These are phyloP conservation scores for Bipolaris gigantea DNA, from an alignment of 2,329 filamentous ascomycete genomes.

Conservation along the genomic window DNA sequence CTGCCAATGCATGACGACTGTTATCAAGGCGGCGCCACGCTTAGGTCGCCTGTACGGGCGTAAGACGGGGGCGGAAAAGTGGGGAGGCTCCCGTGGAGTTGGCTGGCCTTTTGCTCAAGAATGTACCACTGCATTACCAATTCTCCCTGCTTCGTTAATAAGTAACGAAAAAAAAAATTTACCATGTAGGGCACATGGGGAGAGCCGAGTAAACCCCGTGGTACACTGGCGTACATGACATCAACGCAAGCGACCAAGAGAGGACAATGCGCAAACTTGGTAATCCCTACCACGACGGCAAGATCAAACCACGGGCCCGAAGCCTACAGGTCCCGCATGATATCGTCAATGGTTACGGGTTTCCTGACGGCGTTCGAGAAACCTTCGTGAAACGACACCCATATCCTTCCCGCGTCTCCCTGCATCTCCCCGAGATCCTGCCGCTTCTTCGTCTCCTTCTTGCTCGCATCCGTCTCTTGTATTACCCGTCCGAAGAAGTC, in stretches of 20 bases:
- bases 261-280: not conserved
- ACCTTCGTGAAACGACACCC: slow-evolving; percentile 89
- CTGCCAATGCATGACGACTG: not conserved
- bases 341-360: slow-evolving; percentile 77
- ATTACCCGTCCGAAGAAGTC: slow-evolving; percentile 87
- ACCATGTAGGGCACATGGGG: not conserved
- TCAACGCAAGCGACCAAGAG: too few relatives aligned
- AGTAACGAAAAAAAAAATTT: not conserved
- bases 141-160: too few relatives aligned
- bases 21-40: too few relatives aligned
- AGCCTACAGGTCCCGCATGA: slow-evolving; percentile 65
- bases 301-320: not conserved
- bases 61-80: not conserved
- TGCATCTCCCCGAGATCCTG: slow-evolving; percentile 40
- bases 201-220: not conserved
- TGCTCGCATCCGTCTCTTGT: slow-evolving; percentile 48
- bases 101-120: not conserved
- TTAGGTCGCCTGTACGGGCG: not conserved
- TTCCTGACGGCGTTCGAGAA: slow-evolving; percentile 91
- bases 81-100: not conserved
- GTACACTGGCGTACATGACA: not conserved
- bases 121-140: not conserved
- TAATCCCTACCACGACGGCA: not conserved
- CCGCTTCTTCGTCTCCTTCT: slow-evolving; percentile 47
- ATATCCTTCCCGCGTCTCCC: slow-evolving; percentile 64